Base-by-base conservation (phyloP, 2,329 filamentous ascomycete species). In the Lachnellula suecica region DNA sequence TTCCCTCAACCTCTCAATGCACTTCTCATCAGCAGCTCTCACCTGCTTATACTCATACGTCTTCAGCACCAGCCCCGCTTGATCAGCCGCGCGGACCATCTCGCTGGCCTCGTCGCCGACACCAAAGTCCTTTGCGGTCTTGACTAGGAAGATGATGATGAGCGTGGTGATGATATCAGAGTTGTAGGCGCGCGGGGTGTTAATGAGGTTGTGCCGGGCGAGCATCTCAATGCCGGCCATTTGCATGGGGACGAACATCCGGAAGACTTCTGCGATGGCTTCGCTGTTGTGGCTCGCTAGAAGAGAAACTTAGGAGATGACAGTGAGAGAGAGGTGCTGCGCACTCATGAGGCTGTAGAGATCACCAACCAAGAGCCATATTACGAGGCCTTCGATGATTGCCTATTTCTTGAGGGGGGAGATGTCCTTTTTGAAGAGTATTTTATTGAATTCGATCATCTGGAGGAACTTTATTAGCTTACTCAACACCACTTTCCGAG, bases 211-310 rank as follows among this genome's bases (percentile, higher is more conserved):
- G 43, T 38, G n/a, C 43, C 51, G 64, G 7, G 78, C 72, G 22
- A 81, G 62, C 6, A 81, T 70, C 54, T 81, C 81, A 53, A 80
- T 66, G 35, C 74, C 77, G 49, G 80, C 78, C 67, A 77, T 79
- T 46, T 81, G 67, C 63, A 81, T 82, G 66, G 79, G 75, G 56
- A 81, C 73, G 74, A 79, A 77, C 78, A 81, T 81, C 58, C 78
- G 71, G 15, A 74, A 58, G n/a, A 54, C 25, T 31, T 54, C 43
- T 24, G 11, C 17, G 11, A 50, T 5, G 31, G 17, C 22, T 4
- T 22, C 13, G 27, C 41, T 35, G 13, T 47, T 22, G n/a, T 49
- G 22, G 29, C 23, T 43, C 27, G 25, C 48, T 48, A 15, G 25
- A 5, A 9, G 19, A 40, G 37, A 17, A 22, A n/a, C n/a, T n/a